phyloP scores from a whole-genome alignment of 2,329 filamentous ascomycete genomes.

The Talaromyces piceae region DNA sequence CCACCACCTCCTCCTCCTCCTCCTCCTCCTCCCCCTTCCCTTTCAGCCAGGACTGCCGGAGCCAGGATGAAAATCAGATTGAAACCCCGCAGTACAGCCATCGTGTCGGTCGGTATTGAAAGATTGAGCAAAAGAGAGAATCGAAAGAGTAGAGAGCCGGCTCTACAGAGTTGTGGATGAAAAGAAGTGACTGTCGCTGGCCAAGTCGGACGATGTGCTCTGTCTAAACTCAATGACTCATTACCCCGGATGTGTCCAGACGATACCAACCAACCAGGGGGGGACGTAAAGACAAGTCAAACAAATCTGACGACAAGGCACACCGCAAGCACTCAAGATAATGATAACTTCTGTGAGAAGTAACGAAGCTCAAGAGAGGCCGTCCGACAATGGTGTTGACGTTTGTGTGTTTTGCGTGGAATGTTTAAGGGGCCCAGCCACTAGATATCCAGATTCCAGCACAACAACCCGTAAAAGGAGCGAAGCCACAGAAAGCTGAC shows the following conservation, averaged over 20 bases:
- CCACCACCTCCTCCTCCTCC: not conserved
- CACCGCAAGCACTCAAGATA: not conserved
- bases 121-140: not conserved
- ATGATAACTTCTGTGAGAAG: not conserved
- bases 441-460: not conserved
- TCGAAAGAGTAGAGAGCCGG: constrained; percentile 4
- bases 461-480: not conserved
- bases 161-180: constrained; percentile 1
- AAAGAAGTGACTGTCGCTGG: not conserved
- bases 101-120: not conserved
- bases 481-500: not conserved
- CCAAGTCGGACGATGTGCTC: not conserved
- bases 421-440: not conserved
- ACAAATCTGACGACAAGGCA: not conserved
- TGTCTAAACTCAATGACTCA: not conserved
- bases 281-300: not conserved
- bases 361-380: not conserved
- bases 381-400: not conserved
- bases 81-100: not conserved
- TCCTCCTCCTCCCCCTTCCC: not conserved
- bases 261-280: not conserved
- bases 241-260: not conserved
- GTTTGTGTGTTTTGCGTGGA: not conserved
- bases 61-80: constrained; percentile 6
- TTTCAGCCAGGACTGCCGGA: constrained; percentile 3